These are phyloP conservation scores for Candida sithepensis DNA, from an alignment of 805 yeast species.

Conservation along the genomic window DNA sequence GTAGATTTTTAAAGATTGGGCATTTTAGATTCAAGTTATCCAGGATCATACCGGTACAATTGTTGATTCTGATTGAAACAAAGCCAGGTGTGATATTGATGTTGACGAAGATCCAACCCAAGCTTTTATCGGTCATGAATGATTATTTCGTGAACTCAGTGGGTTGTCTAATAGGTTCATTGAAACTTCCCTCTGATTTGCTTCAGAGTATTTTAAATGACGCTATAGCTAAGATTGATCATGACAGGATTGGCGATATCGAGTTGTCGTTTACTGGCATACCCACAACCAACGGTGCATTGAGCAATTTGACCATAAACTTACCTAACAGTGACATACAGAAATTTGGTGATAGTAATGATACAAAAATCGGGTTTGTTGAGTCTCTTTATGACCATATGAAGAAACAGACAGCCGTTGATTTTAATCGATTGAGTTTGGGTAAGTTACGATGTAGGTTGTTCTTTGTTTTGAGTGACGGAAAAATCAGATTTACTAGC, in stretches of 20 bases:
- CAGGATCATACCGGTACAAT: conserved; percentile 25
- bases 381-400: conserved; percentile 20
- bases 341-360: conserved; percentile 9
- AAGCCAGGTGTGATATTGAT: conserved; percentile 19
- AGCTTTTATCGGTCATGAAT: conserved; percentile 18
- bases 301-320: conserved; percentile 22
- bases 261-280: conserved; percentile 18
- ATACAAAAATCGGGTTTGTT: conserved; percentile 8
- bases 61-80: conserved; percentile 24
- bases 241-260: conserved; percentile 9
- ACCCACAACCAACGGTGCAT: conserved; percentile 17
- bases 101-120: conserved; percentile 18
- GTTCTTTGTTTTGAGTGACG: conserved; percentile 27
- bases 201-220: conserved; percentile 12
- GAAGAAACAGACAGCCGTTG: conserved; percentile 23
- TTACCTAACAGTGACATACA: conserved; percentile 21
- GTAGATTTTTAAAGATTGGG: conserved; percentile 18
- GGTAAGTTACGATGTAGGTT: conserved; percentile 27
- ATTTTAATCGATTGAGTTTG: conserved; percentile 24
- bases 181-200: conserved; percentile 12
- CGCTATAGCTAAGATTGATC: conserved; percentile 5
- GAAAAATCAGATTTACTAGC: conserved; percentile 25
- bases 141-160: conserved; percentile 21
- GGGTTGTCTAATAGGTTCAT: conserved; percentile 18
- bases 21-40: conserved; percentile 29